Conservation (phyloP, 768 basidiomycete species). For the Auricularia auricula-judae region DNA sequence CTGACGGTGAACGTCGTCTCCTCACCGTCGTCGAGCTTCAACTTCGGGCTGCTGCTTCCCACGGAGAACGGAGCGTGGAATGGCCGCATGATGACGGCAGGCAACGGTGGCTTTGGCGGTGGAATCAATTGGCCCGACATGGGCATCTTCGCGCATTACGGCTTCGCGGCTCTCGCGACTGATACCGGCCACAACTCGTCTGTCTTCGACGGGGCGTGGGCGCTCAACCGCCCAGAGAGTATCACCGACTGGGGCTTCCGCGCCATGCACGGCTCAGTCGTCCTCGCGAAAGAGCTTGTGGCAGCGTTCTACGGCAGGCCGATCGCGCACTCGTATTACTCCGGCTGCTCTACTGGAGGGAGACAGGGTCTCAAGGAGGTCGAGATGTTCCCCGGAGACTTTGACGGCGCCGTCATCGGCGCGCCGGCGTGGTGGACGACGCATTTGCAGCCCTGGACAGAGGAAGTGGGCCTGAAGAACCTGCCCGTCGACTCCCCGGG, state of each 20-base stretch:
- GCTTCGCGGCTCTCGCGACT: not conserved
- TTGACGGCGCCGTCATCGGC: slow-evolving; percentile 22
- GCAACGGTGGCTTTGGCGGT: not conserved
- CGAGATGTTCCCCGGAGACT: slow-evolving; percentile 21
- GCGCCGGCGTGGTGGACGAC: slow-evolving; percentile 16
- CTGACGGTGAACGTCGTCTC: not conserved
- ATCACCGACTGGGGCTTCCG: slow-evolving; percentile 20
- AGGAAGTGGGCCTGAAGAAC: not conserved
- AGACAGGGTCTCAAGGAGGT: slow-evolving; percentile 19
- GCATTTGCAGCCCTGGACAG: not conserved
- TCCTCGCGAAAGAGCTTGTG: slow-evolving; percentile 18
- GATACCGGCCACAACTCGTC: not conserved
- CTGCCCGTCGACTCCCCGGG: not conserved
- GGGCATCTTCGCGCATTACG: not conserved
- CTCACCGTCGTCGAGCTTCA: not conserved
- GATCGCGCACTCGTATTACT: slow-evolving; percentile 17
- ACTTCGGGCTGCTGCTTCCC: not conserved
- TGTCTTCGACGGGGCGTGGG: not conserved
- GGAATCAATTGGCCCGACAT: not conserved
- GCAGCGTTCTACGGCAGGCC: slow-evolving; percentile 15
- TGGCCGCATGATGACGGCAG: not conserved
- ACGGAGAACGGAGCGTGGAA: not conserved
- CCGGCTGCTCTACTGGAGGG: slow-evolving; percentile 22
- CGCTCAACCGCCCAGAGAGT: slow-evolving; percentile 13
- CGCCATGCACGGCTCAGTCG: slow-evolving; percentile 17